These are phyloP conservation scores for Golubevia pallescens DNA, from an alignment of 1,284 basidiomycete species.

Conservation along the genomic window DNA sequence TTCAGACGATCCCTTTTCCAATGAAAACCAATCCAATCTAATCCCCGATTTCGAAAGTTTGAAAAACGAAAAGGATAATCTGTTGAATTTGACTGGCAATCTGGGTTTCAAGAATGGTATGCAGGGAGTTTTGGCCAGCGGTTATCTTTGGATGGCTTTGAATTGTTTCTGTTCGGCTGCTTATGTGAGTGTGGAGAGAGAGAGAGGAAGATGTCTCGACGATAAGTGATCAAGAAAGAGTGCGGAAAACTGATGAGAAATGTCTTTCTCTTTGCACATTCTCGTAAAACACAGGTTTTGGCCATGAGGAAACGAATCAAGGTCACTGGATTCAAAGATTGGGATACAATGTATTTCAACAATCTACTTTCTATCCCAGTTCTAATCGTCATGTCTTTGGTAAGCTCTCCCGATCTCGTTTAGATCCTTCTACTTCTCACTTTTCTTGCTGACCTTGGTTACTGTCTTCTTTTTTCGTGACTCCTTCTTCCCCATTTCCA, in stretches of 20 bases:
- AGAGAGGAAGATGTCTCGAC: no score
- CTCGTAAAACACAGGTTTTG: constrained; percentile 12
- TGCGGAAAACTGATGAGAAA: no score
- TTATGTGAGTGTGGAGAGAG: constrained; percentile 26
- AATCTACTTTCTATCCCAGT: constrained; percentile 62
- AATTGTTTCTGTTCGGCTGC: constrained; percentile 58
- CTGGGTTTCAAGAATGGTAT: not conserved
- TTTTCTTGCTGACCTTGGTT: constrained; percentile 3
- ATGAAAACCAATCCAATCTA: not conserved
- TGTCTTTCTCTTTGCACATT: not conserved
- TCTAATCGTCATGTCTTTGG: constrained; percentile 55
- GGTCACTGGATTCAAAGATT: constrained; percentile 62
- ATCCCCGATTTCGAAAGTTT: not conserved
- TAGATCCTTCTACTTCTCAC: constrained; percentile 3
- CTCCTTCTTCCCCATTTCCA: not conserved
- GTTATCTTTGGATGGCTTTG: constrained; percentile 62
- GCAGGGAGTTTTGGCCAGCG: constrained; percentile 18
- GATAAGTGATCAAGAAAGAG: no score
- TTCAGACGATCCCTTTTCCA: constrained; percentile 17
- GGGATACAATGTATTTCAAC: constrained; percentile 65
- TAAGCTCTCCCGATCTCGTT: not conserved
- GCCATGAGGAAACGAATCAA: constrained; percentile 64
- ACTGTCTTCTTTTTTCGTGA: not conserved
- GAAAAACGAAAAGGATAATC: no score
- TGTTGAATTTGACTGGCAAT: no score